Evolutionary conservation across 2,329 filamentous ascomycete species (phyloP).

Genomic region (Alternaria sp.): DNA sequence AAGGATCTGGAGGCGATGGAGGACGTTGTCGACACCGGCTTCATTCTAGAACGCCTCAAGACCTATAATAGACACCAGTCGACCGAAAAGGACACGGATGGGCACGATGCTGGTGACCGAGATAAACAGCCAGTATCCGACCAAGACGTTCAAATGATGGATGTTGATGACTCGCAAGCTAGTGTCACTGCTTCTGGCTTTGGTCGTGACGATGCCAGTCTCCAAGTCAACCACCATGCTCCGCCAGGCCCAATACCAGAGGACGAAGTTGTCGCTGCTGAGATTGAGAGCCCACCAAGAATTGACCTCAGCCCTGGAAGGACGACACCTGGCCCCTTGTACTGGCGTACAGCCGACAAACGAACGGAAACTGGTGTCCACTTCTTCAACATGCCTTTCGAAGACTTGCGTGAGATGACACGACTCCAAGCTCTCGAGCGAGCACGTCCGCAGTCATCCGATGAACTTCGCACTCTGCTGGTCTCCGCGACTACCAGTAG

Average conservation of each 20-base stretch:
- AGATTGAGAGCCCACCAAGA: rapidly evolving
- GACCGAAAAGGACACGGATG: not conserved
- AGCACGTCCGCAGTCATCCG: not conserved
- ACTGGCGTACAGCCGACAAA: not conserved
- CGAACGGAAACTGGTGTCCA: not conserved
- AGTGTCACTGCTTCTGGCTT: not conserved
- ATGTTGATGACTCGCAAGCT: not conserved
- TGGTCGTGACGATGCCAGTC: rapidly evolving
- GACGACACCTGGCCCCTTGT: not conserved
- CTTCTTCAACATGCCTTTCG: not conserved
- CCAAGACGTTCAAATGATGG: not conserved
- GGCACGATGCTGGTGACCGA: not conserved
- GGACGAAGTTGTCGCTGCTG: not conserved
- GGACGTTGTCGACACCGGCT: not conserved
- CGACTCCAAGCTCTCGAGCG: not conserved
- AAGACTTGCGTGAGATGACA: not conserved
- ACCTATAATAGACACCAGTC: not conserved
- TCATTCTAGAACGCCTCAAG: not conserved
- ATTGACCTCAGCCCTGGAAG: not conserved
- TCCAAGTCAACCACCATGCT: not conserved
- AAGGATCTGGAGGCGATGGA: not conserved
- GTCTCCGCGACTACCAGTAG: not conserved
- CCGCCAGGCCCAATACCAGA: rapidly evolving
- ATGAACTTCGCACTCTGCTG: not conserved
- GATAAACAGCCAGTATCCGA: not conserved